Percentiles rank a stretch among this genome's conserved stretches.
phyloP scores from a whole-genome alignment of 2,329 filamentous ascomycete genomes.

The Fusarium piperis region DNA sequence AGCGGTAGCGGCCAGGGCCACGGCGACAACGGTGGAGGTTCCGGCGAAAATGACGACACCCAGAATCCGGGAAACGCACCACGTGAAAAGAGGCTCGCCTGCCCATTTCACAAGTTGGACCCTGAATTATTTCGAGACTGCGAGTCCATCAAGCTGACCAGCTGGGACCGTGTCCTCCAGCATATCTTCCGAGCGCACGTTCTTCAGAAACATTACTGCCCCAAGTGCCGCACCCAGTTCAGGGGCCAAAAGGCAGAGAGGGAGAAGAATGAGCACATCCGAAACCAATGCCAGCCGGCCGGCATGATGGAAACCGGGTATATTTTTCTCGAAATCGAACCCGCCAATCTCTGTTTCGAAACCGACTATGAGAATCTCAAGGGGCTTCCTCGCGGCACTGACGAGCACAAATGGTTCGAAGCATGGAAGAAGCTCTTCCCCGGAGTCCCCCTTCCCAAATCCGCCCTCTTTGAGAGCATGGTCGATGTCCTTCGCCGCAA shows the following conservation, averaged over 20 bases:
- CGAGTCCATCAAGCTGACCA: neutral
- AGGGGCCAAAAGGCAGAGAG: too few species aligned
- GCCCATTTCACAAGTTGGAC: neutral
- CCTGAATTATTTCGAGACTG: neutral
- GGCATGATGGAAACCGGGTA: neutral
- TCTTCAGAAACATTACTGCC: neutral
- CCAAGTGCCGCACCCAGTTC: neutral
- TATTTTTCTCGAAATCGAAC: neutral
- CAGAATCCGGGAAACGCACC: neutral
- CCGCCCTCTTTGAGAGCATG: neutral
- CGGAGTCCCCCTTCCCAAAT: neutral
- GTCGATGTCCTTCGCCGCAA: neutral
- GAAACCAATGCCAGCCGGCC: neutral
- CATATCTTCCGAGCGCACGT: neutral
- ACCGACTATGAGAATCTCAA: neutral
- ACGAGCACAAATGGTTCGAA: neutral
- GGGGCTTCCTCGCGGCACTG: neutral
- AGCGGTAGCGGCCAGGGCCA: neutral
- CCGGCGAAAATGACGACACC: neutral
- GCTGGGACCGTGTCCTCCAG: neutral
- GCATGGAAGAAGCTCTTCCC: neutral
- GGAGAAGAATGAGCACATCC: neutral
- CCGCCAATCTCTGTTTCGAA: neutral
- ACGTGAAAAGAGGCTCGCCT: neutral
- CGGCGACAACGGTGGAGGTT: neutral